Base-by-base conservation (phyloP, 352 stramenopile genomes). In the Hyaloperonospora brassicae region DNA sequence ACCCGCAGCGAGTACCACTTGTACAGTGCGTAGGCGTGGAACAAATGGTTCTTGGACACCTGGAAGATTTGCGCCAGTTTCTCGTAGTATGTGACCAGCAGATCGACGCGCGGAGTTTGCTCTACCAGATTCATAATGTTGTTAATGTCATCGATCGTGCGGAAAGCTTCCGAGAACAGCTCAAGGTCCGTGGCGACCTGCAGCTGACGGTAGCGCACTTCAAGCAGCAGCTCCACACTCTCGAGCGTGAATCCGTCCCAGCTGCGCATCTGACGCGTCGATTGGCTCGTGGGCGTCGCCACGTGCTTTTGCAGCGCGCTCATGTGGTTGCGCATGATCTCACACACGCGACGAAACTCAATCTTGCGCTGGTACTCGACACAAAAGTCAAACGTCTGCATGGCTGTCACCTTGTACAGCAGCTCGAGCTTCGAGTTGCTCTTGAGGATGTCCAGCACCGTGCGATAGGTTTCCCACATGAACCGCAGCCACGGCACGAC, bases 81-180 rank as follows among this genome's bases (percentile, higher is more conserved):
- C 60, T 98, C 93, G 71, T 98, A 99, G 75, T 98, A 99, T 40
- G 87, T 96, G 13, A 96, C 90, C 72, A 98, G 97, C 46, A 98
- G 74, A 40, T 97, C 90, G 24, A 96, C 76, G 48, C 97, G 97
- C 34, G 95, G 93, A 22, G 90, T 79, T 56, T 89, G 77, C 57
- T 92, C 80, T 22, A 86, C 75, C 9, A 90, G 52, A 55, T 79
- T 86, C 68, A 98, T 93, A 71, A 99, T 98, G 59, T 87, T 96
- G 81, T 98, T 98, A 68, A 99, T 98, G 73, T 99, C 96, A 70
- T 99, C 96, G 34, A 98, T 96, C 12, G 96, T 99, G 49, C 96
- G 89, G 76, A 98, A 99, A 25, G 91, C 95, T 68, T 99, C 96
- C 2, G 89, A 98, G 75, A 97, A 99, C 31, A 98, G 79, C 64